Evolutionary conservation across 495 filamentous ascomycete genomes (phyloP), one percentile per base, ranked within the genome.

Genomic region (Penicillium odoratum): DNA sequence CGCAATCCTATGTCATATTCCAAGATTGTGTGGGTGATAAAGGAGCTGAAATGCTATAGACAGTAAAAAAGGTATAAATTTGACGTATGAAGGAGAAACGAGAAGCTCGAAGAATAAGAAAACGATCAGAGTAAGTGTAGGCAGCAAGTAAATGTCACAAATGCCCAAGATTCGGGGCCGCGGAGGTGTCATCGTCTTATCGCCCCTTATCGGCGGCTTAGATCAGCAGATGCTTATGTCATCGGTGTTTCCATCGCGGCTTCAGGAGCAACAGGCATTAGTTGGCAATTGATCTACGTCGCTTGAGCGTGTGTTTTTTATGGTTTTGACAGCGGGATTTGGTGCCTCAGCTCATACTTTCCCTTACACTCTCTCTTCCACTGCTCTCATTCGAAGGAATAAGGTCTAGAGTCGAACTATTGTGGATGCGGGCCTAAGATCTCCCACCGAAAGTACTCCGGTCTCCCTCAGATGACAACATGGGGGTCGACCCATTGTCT

Each of bases 401-500:
- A 30, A 48, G 46, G 46, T 31, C 46, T 31, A 29, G 28, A 48
- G 15, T 51, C 48, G 29, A 30, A 51, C 51, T 65, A 50, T 61
- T 62, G 62, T 74, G 70, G 61, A 69, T 72, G 72, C 73, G 69
- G 69, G 64, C 64, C 63, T 69, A 61, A 70, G 59, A 61, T 66
- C 59, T 58, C 63, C 62, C 62, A 67, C 62, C 69, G 65, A 54
- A 58, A 72, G 63, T 62, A 48, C 65, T 61, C 60, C 52, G 53
- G 62, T 58, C 53, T 55, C 51, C 59, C 56, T 64, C 64, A 66
- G 56, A 74, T 70, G 79, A 80, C 75, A 88, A 66, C 59, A 96
- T 96, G 92, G 85, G 81, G 65, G 81, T 91, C 65, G 93, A 97
- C 72, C 85, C 88, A 63, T 83, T 96, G 64, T 89, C 92, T 61